Base-by-base conservation (phyloP, 768 basidiomycete genomes). In the Myochromella boudieri region DNA sequence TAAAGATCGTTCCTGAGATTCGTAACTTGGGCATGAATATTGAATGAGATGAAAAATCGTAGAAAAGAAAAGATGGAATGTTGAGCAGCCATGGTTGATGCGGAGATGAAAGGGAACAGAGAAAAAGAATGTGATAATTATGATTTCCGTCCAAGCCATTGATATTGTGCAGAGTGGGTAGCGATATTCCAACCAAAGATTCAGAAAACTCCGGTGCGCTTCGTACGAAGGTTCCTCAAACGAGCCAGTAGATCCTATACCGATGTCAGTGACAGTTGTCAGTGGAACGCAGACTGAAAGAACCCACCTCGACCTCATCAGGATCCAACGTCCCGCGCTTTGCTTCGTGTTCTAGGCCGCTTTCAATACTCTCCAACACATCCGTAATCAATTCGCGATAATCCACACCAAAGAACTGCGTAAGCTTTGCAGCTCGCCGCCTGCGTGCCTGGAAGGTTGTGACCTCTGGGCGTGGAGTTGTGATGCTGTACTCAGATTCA, bases 341-440 rank as follows among this genome's bases (percentile, higher is more conserved):
- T 42, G 77, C 63, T 61, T 91, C 90, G 55, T 86, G 80, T 58
- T 85, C 80, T 39, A 93, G 59, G 60, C 88, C 72, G 50, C 68
- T 77, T 65, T 91, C 90, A 57, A 93, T 85, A 42, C 85, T 90
- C 54, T 90, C 87, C 53, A 93, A 65, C 25, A 93, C 78, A 60
- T 91, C 86, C 29, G 71, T 75, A 44, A 92, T 82, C 46, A 92
- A 68, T 44, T 87, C 86, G 21, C 81, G 77, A 63, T 93, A 91
- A 62, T 90, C 78, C 32, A 91, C 91, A 18, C 90, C 90, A 66
- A 93, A 93, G 75, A 92, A 92, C 66, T 85, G 77, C 21, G 86
- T 85, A 49, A 93, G 74, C 71, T 93, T 93, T 51, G 90, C 89
- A 4, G 89, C 90, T 48, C 84, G 73, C 32, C 81, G 71, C 43